Base-by-base conservation (phyloP, 2,329 filamentous ascomycete species). In the Aspergillus tubingensis region DNA sequence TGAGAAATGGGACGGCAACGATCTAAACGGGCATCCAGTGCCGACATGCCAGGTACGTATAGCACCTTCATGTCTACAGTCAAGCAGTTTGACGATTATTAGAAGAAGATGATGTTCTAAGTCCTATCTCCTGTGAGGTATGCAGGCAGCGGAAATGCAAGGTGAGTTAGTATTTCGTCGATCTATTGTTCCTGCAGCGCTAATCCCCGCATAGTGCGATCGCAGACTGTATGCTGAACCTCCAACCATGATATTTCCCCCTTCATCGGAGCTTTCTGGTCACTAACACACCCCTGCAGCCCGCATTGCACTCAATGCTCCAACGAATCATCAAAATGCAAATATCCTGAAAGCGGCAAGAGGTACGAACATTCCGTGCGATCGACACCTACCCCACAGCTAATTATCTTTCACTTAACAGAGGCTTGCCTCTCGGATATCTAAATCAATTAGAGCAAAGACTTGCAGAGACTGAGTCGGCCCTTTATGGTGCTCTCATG, bases 371-470 rank as follows among this genome's bases (percentile, higher is more conserved):
- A 41, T 8, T 10, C 15, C 21, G 23, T 21, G 3, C 2, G 6
- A 30, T 6, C 11, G 11, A 6, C 32, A 5, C 32, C 5, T 11
- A 13, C 32, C 5, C 10, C 32, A 13, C 32, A 10, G 5, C 7
- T 15, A 21, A 13, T 5, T 1, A 30, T 7, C 3, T 25, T 57
- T 17, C 27, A 11, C 7, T 10, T 8, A 3, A 38, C n/a, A 66
- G 64, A 17, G 65, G 65, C 23, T 63, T 67, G 4, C 65, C 65
- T 3, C 63, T 74, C 10, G 78, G 78, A 0, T 80, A 79, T 44
- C 73, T 80, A 5, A 76, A 71, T 3, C 71, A 70, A 17, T 53
- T 80, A 3, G 78, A 80, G 55, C 70, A 72, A 2, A 73, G 78
- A 0, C 70, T 80, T 5, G 62, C 62, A 19, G 67, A 69, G 41